These are phyloP conservation scores for Triticum monococcum DNA, from an alignment of 176 grass and related monocot genomes.

Conservation along the genomic window DNA sequence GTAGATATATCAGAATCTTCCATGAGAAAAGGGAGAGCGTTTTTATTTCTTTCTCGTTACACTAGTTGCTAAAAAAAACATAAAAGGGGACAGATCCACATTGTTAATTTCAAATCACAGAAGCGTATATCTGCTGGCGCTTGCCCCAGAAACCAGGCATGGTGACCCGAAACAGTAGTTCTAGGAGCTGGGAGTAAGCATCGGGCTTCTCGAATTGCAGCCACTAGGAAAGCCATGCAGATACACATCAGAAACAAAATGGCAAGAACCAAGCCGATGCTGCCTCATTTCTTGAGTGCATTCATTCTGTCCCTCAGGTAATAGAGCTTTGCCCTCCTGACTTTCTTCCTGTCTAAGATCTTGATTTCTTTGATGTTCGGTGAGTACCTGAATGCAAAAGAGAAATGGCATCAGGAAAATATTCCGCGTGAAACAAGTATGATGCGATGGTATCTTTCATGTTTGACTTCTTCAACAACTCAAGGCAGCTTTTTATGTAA, in stretches of 20 bases:
- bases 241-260: not conserved
- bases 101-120: not conserved
- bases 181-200: not conserved
- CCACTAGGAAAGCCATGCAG: not conserved
- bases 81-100: not conserved
- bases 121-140: not conserved
- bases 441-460: not conserved
- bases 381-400: conserved; percentile 48
- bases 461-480: not conserved
- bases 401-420: not conserved
- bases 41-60: not conserved
- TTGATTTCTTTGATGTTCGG: conserved; percentile 93
- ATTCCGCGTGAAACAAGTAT: not conserved
- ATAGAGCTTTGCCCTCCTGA: conserved; percentile 88
- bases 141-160: not conserved
- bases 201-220: not conserved
- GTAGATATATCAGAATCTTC: not conserved
- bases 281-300: conserved; percentile 63
- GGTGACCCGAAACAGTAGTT: not conserved
- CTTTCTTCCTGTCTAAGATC: conserved; percentile 86
- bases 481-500: not conserved
- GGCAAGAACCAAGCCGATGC: not conserved
- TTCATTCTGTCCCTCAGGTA: conserved; percentile 97
- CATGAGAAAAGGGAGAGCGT: not conserved
- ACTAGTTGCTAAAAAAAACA: not conserved